Evolutionary conservation across 2,329 filamentous ascomycete genomes (phyloP), one percentile per base, ranked within the genome.

Genomic region (Microdochium paspali): DNA sequence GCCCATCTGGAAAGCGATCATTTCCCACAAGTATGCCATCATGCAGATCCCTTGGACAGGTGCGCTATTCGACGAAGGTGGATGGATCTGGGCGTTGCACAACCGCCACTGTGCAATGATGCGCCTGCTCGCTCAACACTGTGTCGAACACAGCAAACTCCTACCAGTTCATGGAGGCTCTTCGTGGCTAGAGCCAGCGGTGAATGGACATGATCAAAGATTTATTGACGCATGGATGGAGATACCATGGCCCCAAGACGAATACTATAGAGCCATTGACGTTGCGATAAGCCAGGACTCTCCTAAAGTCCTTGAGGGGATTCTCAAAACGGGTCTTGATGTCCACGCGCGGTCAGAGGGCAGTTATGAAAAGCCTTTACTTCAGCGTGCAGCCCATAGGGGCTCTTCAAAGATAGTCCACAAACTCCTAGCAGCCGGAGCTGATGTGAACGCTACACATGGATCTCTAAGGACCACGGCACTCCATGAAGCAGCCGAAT

Each of bases 1-100:
- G 44, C 18, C 30, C 25, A 15, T 43, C 21, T 49, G 49, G 46
- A 45, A 43, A 23, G 12, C 30, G 6, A 48, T 50, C 12, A 3
- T 49, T 13, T 21, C 44, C 28, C 4, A 48, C 10, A 39, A 28
- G 23, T 31, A 46, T 25, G 44, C 23, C 20, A 13, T 46, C 5
- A 31, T 13, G 25, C 20, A 39, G 15, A 46, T 13, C 20, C 44
- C 47, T 23, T 49, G 47, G 47, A 9, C 9, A 9, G 40, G n/a
- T 35, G 15, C 6, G 6, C 10, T 7, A 13, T 5, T 6, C 5
- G 6, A 35, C 31, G n/a, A 35, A 15, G 15, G 6, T 30, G 15
- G 9, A 18, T 35, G 31, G 31, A 35, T 6, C n/a, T 35, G 31
- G 31, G 31, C 31, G 18, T 35, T 15, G 10, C 7, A 35, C 10